Evolutionary conservation across 176 grass and related monocot species (phyloP).

Genomic region (Musa troglodytarum): DNA sequence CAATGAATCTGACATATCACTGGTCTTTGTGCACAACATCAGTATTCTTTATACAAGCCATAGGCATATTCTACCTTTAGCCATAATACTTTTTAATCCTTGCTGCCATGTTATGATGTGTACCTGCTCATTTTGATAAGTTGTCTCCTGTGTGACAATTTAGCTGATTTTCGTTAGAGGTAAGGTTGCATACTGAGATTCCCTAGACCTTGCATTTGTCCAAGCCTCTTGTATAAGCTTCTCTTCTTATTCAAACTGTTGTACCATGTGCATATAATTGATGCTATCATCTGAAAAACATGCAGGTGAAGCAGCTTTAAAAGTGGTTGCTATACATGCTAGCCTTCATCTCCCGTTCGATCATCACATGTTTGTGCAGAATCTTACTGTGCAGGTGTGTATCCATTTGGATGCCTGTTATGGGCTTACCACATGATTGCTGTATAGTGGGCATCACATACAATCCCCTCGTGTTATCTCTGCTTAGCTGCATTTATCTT

Average conservation of each 20-base stretch:
- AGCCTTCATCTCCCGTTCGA: slow-evolving; percentile 90
- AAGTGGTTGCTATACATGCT: slow-evolving; percentile 71
- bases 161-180: too few species aligned
- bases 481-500: not conserved
- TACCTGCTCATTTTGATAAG: not conserved
- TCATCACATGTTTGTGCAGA: slow-evolving; percentile 75
- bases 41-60: too few species aligned
- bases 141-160: not conserved
- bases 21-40: too few species aligned
- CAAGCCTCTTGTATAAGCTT: too few species aligned
- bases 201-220: too few species aligned
- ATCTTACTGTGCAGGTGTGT: slow-evolving; percentile 86
- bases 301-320: slow-evolving; percentile 71
- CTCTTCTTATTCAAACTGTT: too few species aligned
- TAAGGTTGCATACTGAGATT: too few species aligned
- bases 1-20: not conserved
- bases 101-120: not conserved
- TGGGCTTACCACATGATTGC: not conserved
- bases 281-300: slow-evolving; percentile 10
- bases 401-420: not conserved
- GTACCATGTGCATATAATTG: not conserved
- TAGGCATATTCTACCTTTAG: not conserved
- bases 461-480: not conserved
- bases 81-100: not conserved
- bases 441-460: not conserved